phyloP scores from a whole-genome alignment of 2,329 filamentous ascomycete genomes.

The Alternaria viburni region DNA sequence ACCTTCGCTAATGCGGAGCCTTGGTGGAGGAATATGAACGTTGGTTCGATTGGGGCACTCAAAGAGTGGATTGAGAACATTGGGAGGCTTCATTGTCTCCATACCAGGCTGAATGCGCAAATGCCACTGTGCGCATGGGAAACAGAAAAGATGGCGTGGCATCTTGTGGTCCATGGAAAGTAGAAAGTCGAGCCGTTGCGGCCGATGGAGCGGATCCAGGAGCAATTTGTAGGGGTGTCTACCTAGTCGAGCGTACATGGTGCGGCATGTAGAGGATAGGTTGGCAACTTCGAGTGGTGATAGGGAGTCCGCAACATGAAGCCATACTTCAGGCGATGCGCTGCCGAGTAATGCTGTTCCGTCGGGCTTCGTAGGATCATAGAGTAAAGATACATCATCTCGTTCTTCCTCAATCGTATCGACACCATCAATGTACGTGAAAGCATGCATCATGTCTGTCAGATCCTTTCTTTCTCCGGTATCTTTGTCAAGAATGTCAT shows the following conservation, averaged over 20 bases:
- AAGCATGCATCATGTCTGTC: constrained; percentile 44
- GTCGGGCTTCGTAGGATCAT: constrained; percentile 31
- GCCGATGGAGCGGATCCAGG: constrained; percentile 50
- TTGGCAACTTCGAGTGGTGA: constrained; percentile 38
- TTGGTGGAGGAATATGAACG: constrained; percentile 58
- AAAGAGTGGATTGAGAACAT: constrained; percentile 63
- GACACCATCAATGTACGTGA: constrained; percentile 31
- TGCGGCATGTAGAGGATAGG: constrained; percentile 37
- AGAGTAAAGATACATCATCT: constrained; percentile 19
- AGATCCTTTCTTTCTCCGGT: constrained; percentile 41
- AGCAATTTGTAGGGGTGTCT: constrained; percentile 30
- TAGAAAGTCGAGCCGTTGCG: constrained; percentile 59
- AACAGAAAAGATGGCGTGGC: constrained; percentile 65
- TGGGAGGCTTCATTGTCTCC: constrained; percentile 61
- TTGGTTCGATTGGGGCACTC: constrained; percentile 61
- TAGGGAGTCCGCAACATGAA: constrained; percentile 30
- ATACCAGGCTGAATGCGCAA: constrained; percentile 58
- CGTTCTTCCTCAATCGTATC: constrained; percentile 30
- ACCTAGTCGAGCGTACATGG: constrained; percentile 34
- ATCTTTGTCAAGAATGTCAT: constrained; percentile 38
- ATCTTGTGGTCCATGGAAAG: constrained; percentile 57
- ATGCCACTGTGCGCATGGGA: constrained; percentile 64
- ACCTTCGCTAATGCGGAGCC: constrained; percentile 58
- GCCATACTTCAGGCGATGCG: constrained; percentile 35
- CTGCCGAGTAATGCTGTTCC: constrained; percentile 29